Base-by-base conservation (phyloP, 306 rosid species). In the Quercus robur region DNA sequence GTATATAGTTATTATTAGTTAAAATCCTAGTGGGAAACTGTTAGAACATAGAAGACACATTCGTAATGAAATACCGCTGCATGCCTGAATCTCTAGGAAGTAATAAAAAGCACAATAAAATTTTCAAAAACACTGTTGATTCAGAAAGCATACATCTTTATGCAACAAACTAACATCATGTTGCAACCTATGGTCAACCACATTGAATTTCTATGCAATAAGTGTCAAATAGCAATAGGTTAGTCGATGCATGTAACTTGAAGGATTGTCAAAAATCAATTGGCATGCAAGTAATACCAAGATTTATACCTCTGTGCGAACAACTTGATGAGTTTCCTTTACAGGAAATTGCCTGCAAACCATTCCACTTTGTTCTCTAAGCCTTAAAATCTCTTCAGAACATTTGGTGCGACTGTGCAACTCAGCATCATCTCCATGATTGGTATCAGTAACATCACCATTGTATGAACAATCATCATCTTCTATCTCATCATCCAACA, bases 261-360 rank as follows among this genome's bases (percentile, higher is more conserved):
- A 33, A 67, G n/a, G 20, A n/a, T 35, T 67, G 14, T 10, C 12
- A 19, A 35, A 19, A n/a, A 15, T 14, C 15, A 15, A 19, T 4
- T 4, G 26, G 52, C 20, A 55, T 30, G 49, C 59, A 28, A 69
- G 31, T 18, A 70, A 80, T 69, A 79, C 73, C 5, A 70, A 23
- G 74, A 83, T 61, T 21, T 4, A 19, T 86, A 96, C 98, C 98
- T 91, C 99, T 3, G 82, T n/a, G 18, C 99, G 94, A 72, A 88
- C 74, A 80, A 89, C 85, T 84, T 78, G 85, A 79, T 77, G n/a
- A 28, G 97, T 95, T 80, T 95, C 97, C 87, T 93, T 95, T 74
- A 93, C 98, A 56, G 99, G 99, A 81, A 80, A 83, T 84, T 88
- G 91, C 89, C 99, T 87, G 81, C 99, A 96, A 81, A 93, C 78